Evolutionary conservation across 306 rosid species (phyloP).

Genomic region (Arachis hypogaea): DNA sequence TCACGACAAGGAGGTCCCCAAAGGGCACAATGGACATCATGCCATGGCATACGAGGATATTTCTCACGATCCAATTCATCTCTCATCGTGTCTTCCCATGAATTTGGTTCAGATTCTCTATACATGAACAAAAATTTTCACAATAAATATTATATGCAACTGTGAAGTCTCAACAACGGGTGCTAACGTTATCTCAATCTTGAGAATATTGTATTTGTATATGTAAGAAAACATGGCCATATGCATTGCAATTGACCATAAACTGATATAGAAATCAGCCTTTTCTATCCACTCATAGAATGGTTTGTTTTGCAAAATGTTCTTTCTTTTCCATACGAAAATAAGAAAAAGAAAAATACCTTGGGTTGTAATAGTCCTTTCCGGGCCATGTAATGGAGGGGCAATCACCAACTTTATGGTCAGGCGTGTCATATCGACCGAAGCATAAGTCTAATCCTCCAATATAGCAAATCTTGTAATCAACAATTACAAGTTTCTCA

Average conservation of each 20-base stretch:
- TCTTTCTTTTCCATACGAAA: neutral
- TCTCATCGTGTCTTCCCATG: constrained; percentile 98
- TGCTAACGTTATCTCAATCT: constrained; percentile 26
- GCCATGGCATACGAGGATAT: constrained; percentile 99
- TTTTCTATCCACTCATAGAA: constrained; percentile 2
- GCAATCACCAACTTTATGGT: constrained; percentile 87
- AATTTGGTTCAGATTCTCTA: constrained; percentile 98
- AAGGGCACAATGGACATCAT: constrained; percentile 96
- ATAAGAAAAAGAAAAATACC: constrained; percentile 52
- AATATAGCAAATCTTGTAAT: constrained; percentile 88
- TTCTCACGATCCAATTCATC: constrained; percentile 89
- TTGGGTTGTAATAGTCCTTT: constrained; percentile 97
- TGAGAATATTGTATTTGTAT: constrained; percentile 18
- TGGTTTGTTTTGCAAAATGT: constrained; percentile 28
- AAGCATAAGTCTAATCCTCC: constrained; percentile 99
- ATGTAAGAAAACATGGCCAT: constrained; percentile 1
- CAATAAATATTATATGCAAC: constrained; percentile 16
- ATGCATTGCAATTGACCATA: constrained; percentile 15
- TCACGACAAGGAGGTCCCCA: constrained; percentile 99
- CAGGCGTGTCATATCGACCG: constrained; percentile 95
- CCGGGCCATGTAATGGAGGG: constrained; percentile 94
- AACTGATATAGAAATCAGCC: constrained; percentile 6
- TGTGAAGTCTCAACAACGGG: constrained; percentile 1
- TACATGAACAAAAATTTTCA: constrained; percentile 29
- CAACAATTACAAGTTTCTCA: constrained; percentile 96